These are phyloP conservation scores for Dryas octopetala DNA, from an alignment of 306 rosid species.

Conservation along the genomic window DNA sequence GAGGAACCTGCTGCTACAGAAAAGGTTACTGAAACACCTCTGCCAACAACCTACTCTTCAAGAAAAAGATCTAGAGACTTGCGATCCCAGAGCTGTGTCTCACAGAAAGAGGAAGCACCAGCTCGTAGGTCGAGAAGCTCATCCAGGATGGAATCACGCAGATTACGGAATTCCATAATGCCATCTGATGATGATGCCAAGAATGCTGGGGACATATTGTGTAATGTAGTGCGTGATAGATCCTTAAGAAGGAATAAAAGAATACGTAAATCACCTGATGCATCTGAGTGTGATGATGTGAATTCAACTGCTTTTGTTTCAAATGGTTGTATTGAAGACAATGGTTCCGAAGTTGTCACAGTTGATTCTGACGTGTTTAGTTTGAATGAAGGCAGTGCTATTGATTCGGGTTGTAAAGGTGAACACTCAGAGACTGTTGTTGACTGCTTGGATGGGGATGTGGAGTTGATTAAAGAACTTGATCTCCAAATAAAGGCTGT, in stretches of 20 bases:
- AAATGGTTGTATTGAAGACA: conserved; percentile 67
- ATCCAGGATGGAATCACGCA: conserved; percentile 49
- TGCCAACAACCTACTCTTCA: conserved; percentile 46
- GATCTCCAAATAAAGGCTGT: conserved; percentile 62
- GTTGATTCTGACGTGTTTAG: conserved; percentile 72
- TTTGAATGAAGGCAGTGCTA: conserved; percentile 67
- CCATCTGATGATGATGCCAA: conserved; percentile 42
- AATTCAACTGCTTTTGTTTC: conserved; percentile 53
- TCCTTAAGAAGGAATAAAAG: conserved; percentile 45
- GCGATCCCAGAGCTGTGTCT: conserved; percentile 39
- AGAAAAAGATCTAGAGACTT: conserved; percentile 60
- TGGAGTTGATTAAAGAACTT: conserved; percentile 57
- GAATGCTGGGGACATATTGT: conserved; percentile 32
- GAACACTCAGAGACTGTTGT: conserved; percentile 50
- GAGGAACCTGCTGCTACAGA: conserved; percentile 47
- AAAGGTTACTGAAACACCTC: conserved; percentile 43
- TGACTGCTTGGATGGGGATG: conserved; percentile 60
- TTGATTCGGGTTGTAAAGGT: conserved; percentile 63
- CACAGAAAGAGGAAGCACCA: conserved; percentile 37
- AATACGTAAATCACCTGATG: conserved; percentile 59
- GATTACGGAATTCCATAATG: conserved; percentile 36
- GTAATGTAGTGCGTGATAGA: conserved; percentile 44
- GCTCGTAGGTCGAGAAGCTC: conserved; percentile 66
- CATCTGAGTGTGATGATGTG: conserved; percentile 58
- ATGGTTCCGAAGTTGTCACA: conserved; percentile 66